Evolutionary conservation across 768 basidiomycete species (phyloP).

Genomic region (Suillus placidus): DNA sequence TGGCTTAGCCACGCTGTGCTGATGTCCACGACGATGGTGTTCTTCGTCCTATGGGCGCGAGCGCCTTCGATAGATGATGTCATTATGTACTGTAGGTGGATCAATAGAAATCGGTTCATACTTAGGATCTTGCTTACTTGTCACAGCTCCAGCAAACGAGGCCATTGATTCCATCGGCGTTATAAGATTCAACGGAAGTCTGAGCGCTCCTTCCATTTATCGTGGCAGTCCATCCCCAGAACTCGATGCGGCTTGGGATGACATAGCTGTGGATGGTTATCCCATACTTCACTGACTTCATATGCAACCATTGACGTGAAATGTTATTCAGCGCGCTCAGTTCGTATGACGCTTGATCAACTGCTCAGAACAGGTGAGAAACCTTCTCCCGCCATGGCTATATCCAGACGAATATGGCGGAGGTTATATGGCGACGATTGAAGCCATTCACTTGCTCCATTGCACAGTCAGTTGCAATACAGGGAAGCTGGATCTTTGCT

Average conservation of each 20-base stretch:
- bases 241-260: conserved; percentile 17
- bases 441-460: conserved; percentile 13
- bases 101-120: neutral
- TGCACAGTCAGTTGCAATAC: conserved; percentile 10
- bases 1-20: conserved; percentile 10
- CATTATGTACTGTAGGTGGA: neutral
- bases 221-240: conserved; percentile 12
- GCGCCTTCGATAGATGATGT: neutral
- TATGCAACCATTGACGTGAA: neutral
- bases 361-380: conserved; percentile 10
- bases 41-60: conserved; percentile 13
- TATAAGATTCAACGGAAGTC: conserved; percentile 3
- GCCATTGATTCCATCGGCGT: conserved; percentile 15
- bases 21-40: neutral
- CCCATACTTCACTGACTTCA: neutral
- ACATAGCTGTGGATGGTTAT: conserved; percentile 9
- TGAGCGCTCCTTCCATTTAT: conserved; percentile 4
- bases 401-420: conserved; percentile 17
- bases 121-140: neutral
- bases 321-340: conserved; percentile 5
- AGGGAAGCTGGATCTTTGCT: neutral
- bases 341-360: conserved; percentile 10
- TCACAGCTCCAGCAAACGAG: conserved; percentile 15
- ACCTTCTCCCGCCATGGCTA: conserved; percentile 7
- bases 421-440: conserved; percentile 14